Percentiles rank a stretch among this genome's conserved stretches.
Evolutionary conservation across 2,329 filamentous ascomycete genomes (phyloP).

Genomic region (Sporothrix luriei): DNA sequence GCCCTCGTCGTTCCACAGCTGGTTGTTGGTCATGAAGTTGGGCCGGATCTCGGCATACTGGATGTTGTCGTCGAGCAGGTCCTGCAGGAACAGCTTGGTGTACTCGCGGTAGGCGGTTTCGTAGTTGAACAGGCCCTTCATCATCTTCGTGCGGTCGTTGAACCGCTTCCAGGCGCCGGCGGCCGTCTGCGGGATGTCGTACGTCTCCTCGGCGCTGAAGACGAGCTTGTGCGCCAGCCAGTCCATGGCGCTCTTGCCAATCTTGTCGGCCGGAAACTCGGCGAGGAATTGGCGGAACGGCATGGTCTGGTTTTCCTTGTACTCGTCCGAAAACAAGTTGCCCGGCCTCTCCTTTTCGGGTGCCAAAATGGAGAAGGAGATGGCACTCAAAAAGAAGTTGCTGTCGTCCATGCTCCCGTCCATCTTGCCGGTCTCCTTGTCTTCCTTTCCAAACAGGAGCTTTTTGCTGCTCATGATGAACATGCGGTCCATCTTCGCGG

Average conservation of each 20-base stretch:
- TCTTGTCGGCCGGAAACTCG: conserved; percentile 42
- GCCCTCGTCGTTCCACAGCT: conserved; percentile 62
- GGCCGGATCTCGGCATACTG: conserved; percentile 72
- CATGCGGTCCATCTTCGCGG: conserved; percentile 63
- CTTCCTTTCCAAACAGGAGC: conserved; percentile 45
- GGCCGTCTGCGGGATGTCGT: conserved; percentile 54
- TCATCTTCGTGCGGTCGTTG: conserved; percentile 68
- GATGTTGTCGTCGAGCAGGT: conserved; percentile 66
- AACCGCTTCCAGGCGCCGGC: conserved; percentile 63
- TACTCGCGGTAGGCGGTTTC: conserved; percentile 64
- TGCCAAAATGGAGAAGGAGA: conserved; percentile 61
- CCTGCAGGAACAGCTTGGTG: conserved; percentile 60
- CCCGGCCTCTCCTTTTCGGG: conserved; percentile 41
- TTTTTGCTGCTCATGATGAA: conserved; percentile 66
- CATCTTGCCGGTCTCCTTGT: conserved; percentile 36
- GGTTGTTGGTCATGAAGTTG: conserved; percentile 67
- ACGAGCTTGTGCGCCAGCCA: conserved; percentile 67
- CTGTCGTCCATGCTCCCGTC: too few species aligned
- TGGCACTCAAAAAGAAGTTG: conserved; percentile 58
- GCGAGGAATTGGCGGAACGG: conserved; percentile 47
- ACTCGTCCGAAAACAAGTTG: conserved; percentile 54
- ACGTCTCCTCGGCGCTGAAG: conserved; percentile 62
- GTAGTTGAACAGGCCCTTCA: conserved; percentile 73
- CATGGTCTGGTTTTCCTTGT: conserved; percentile 50
- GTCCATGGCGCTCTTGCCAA: conserved; percentile 43